Conservation (phyloP, 208 protist species). For the Sergeia podlipaevii region DNA sequence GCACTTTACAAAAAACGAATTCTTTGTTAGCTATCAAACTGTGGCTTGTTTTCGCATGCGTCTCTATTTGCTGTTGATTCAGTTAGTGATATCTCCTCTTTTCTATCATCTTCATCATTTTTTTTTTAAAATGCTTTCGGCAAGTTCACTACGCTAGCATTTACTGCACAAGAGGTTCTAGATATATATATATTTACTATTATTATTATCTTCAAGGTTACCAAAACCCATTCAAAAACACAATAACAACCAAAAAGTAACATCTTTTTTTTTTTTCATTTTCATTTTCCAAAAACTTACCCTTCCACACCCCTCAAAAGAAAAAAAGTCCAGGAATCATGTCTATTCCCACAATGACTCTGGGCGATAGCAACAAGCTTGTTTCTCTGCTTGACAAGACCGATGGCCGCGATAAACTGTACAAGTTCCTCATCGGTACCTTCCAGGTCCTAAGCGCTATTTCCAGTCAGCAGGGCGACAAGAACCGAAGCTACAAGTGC, state of each 20-base stretch:
- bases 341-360: not conserved
- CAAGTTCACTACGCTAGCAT: too few relatives aligned
- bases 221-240: not conserved
- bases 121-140: not conserved
- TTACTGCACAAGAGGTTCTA: too few relatives aligned
- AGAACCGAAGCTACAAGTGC: not conserved
- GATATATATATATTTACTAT: too few relatives aligned
- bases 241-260: not conserved
- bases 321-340: not conserved
- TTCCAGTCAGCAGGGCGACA: not conserved
- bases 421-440: constrained; percentile 33
- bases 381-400: constrained; percentile 23
- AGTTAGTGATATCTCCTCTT: not conserved
- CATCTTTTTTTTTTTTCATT: constrained; percentile 13
- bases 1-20: too few relatives aligned
- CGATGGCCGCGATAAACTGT: constrained; percentile 55
- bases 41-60: not conserved
- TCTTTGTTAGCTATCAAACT: too few relatives aligned
- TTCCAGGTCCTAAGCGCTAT: constrained; percentile 18
- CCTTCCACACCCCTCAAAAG: not conserved
- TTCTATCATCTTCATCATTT: not conserved
- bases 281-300: constrained; percentile 3
- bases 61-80: not conserved
- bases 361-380: constrained; percentile 13
- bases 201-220: too few relatives aligned